phyloP scores from a whole-genome alignment of 2,329 filamentous ascomycete genomes.

The Paraphoma sp. region DNA sequence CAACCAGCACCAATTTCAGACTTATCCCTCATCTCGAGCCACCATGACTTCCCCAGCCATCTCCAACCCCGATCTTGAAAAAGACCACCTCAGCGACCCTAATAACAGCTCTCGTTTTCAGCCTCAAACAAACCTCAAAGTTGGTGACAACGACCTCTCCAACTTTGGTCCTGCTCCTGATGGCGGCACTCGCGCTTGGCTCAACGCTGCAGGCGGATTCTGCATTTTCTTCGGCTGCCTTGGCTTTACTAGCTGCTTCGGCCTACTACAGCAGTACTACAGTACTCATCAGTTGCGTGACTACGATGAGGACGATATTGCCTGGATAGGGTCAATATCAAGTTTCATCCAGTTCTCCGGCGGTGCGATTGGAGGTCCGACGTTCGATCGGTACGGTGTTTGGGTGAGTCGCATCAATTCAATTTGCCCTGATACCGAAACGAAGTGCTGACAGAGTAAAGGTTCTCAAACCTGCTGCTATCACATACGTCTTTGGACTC shows the following conservation, averaged over 20 bases:
- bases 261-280: conserved; percentile 55
- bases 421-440: background rate
- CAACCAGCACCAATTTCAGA: background rate
- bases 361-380: conserved; percentile 64
- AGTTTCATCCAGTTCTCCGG: conserved; percentile 57
- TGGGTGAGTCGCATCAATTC: conserved; percentile 33
- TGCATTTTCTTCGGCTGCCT: conserved; percentile 42
- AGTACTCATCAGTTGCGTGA: conserved; percentile 45
- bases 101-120: background rate
- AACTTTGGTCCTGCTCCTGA: conserved; percentile 45
- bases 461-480: conserved; percentile 58
- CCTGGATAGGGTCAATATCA: conserved; percentile 53
- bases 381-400: conserved; percentile 62
- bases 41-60: background rate
- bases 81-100: background rate
- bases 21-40: background rate
- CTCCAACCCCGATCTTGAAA: background rate
- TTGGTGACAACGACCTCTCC: conserved; percentile 1
- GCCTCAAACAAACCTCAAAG: background rate
- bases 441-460: conserved; percentile 59
- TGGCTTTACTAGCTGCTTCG: conserved; percentile 50
- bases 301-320: conserved; percentile 44
- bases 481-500: conserved; percentile 64
- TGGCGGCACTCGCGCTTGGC: conserved; percentile 43
- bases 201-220: conserved; percentile 41